These are phyloP conservation scores for Canariomyces notabilis DNA, from an alignment of 2,329 filamentous ascomycete genomes.

Conservation along the genomic window DNA sequence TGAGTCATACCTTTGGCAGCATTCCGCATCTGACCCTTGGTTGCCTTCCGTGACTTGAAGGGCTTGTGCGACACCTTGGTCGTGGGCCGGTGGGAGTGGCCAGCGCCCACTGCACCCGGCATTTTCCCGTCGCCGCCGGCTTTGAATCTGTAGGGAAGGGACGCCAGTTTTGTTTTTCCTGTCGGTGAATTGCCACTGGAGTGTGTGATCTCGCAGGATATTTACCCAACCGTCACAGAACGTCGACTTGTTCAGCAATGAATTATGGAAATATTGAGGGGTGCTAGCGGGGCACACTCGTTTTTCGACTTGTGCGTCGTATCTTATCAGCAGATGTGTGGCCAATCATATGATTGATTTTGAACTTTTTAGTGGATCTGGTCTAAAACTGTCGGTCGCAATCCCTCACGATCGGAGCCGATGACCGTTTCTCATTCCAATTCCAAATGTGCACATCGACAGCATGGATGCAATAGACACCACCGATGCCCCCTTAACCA, in stretches of 20 bases:
- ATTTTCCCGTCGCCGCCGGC: slow-evolving; percentile 69
- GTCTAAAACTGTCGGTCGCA: slow-evolving; percentile 22
- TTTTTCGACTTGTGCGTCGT: slow-evolving; percentile 23
- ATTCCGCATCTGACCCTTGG: slow-evolving; percentile 82
- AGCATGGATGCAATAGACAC: slow-evolving; percentile 24
- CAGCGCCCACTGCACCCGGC: slow-evolving; percentile 59
- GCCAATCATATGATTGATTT: slow-evolving; percentile 6
- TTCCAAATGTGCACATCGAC: slow-evolving; percentile 1
- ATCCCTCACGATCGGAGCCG: background rate
- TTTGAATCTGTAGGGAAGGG: slow-evolving; percentile 83
- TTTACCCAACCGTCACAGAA: background rate
- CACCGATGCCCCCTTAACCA: slow-evolving; percentile 31
- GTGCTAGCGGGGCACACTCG: slow-evolving; percentile 23
- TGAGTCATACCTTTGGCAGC: slow-evolving; percentile 65
- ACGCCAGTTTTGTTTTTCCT: slow-evolving; percentile 58
- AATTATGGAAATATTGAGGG: slow-evolving; percentile 7
- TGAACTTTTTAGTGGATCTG: slow-evolving; percentile 28
- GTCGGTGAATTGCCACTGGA: no score
- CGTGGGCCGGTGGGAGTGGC: slow-evolving; percentile 86
- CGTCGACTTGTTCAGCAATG: background rate
- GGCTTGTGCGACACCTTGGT: slow-evolving; percentile 84
- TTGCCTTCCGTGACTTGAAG: slow-evolving; percentile 88
- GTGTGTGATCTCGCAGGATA: no score
- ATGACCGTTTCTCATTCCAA: background rate
- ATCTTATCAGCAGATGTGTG: slow-evolving; percentile 23